Base-by-base conservation (phyloP, 2,329 filamentous ascomycete genomes). In the Chlorencoelia australis region DNA sequence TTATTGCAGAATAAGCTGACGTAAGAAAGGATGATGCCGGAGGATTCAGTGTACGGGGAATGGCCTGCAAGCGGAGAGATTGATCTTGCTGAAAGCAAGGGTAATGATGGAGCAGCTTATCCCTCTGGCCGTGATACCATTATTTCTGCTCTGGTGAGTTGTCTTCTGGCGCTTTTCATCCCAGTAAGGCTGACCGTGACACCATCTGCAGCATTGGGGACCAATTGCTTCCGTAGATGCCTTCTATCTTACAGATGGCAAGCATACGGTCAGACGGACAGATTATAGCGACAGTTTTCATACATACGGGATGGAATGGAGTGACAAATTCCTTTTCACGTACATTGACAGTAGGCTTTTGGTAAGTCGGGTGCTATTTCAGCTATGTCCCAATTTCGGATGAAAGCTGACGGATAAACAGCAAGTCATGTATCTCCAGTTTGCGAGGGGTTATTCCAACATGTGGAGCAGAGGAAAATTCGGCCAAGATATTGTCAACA, bases 11-110 rank as follows among this genome's bases (percentile, higher is more conserved):
- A 15, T 21, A 15, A 26, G 10, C 30, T 30, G 10, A 30, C 13
- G 7, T n/a, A 25, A n/a, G 13, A 19, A 4, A 51, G 61, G 65
- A 68, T 72, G 65, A 65, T 70, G 63, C 68, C 68, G 4, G 58
- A 62, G 43, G 53, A 63, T 27, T 56, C 54, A 10, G 58, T 55
- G 4, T 73, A 73, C 45, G 69, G 69, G 19, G 45, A 47, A 7
- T 73, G 69, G 69, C 69, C 69, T 6, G 52, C 56, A 17, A 65
- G 61, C 40, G 69, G 69, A 16, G 69, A 73, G 48, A 73, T 73
- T 36, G 69, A 73, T 50, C 67, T 73, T 27, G 59, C 62, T 43
- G 67, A 71, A 52, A 56, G 58, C 20, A 57, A 67, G 19, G 69
- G 69, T 30, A 71, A 73, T 44, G 51, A 55, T 19, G 50, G 52